phyloP scores from a whole-genome alignment of 257 asterid genomes.

The Nyctanthes arbortristis region DNA sequence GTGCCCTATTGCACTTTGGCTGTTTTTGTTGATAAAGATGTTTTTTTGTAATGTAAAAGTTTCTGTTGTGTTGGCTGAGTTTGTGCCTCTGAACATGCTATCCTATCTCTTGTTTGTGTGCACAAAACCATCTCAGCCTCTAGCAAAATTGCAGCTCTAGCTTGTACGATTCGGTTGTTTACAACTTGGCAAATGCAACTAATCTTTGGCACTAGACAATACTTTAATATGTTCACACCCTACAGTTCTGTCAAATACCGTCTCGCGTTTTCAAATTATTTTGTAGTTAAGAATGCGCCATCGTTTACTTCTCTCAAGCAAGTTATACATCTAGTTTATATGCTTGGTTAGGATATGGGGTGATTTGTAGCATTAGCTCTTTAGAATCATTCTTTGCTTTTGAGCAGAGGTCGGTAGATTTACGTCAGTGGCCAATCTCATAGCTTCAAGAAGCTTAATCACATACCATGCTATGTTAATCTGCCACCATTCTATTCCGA shows the following conservation, averaged over 20 bases:
- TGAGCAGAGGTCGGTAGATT: background rate
- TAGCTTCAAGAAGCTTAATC: constrained; percentile 23
- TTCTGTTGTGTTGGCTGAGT: constrained; percentile 32
- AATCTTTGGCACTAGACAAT: too few relatives aligned
- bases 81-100: constrained; percentile 20
- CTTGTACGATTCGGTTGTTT: constrained; percentile 45
- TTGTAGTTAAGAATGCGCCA: too few relatives aligned
- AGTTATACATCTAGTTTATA: background rate
- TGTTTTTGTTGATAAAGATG: constrained; percentile 26
- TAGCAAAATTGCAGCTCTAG: constrained; percentile 39
- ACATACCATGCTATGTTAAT: constrained; percentile 70
- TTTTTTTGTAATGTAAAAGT: constrained; percentile 18
- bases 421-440: background rate
- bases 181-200: background rate
- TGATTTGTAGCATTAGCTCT: too few relatives aligned
- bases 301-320: too few relatives aligned
- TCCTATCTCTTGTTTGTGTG: constrained; percentile 32
- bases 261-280: background rate
- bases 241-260: background rate
- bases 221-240: too few relatives aligned
- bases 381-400: background rate
- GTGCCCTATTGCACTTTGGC: constrained; percentile 27
- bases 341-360: too few relatives aligned
- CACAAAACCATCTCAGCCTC: background rate
- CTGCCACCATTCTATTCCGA: constrained; percentile 85